A percentile compares a stretch with the other conserved stretches of the same genome.
These are phyloP conservation scores for Calophaca sinica DNA, from an alignment of 306 rosid species.

Conservation along the genomic window DNA sequence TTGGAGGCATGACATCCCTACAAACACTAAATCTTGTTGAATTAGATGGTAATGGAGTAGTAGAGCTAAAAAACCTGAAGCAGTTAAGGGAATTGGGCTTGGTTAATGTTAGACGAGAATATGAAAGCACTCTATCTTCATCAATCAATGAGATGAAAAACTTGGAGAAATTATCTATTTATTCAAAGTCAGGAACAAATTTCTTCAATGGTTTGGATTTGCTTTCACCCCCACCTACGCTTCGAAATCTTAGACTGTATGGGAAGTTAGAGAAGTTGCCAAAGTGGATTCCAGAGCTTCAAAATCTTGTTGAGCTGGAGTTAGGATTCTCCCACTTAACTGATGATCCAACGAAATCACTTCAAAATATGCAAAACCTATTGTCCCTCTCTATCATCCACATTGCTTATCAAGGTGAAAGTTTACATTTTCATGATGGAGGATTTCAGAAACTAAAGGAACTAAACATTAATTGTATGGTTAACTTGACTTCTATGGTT, in stretches of 20 bases:
- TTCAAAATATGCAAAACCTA: no score
- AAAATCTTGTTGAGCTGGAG: neutral
- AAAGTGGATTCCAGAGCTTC: neutral
- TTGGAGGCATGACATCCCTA: neutral
- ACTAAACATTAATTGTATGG: no score
- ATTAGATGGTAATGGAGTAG: neutral
- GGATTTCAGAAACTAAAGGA: no score
- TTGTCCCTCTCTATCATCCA: no score
- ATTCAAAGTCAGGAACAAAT: no score
- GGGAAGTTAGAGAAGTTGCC: neutral
- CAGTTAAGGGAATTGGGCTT: neutral
- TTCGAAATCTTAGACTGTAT: neutral
- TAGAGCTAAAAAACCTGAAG: neutral
- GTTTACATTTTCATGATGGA: no score
- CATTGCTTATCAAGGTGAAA: no score
- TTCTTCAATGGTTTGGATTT: neutral
- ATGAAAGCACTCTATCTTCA: neutral
- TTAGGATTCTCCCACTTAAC: no score
- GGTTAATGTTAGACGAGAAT: neutral
- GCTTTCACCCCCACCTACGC: neutral
- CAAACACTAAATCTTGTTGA: neutral
- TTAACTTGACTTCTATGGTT: no score
- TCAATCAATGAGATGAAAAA: neutral
- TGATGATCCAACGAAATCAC: no score
- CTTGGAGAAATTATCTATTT: neutral